Conservation (phyloP, 108 stramenopile species). For the Nitzschia sp. region DNA sequence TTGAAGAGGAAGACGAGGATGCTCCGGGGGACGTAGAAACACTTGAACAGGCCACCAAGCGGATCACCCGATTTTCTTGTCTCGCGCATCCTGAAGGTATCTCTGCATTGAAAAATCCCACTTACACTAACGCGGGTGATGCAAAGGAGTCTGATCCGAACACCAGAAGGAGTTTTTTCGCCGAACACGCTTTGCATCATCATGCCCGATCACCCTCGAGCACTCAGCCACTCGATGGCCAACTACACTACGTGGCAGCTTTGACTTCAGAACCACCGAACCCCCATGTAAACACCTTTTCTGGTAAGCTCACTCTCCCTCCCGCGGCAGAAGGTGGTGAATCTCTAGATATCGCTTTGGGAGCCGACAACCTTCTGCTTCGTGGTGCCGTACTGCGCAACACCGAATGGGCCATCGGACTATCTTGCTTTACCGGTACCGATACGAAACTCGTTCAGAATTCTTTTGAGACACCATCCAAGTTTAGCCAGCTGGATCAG, state of each 20-base stretch:
- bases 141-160: neutral
- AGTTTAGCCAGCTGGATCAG: constrained; percentile 89
- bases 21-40: constrained; percentile 43
- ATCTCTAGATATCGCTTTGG: constrained; percentile 69
- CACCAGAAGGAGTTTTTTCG: constrained; percentile 10
- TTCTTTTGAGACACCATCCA: constrained; percentile 88
- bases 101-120: constrained; percentile 54
- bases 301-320: constrained; percentile 78
- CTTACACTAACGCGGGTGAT: constrained; percentile 20
- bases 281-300: constrained; percentile 88
- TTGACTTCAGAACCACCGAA: constrained; percentile 88
- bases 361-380: constrained; percentile 86
- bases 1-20: constrained; percentile 28
- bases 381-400: constrained; percentile 94
- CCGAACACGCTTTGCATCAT: constrained; percentile 1
- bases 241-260: constrained; percentile 46
- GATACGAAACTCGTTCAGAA: constrained; percentile 95
- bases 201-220: constrained; percentile 2
- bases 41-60: constrained; percentile 63
- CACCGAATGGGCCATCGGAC: constrained; percentile 94
- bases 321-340: constrained; percentile 31
- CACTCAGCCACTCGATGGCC: constrained; percentile 13
- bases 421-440: constrained; percentile 93
- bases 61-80: constrained; percentile 65
- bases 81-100: constrained; percentile 64